Conservation (phyloP, 352 stramenopile genomes). For the Pythium dissimile region DNA sequence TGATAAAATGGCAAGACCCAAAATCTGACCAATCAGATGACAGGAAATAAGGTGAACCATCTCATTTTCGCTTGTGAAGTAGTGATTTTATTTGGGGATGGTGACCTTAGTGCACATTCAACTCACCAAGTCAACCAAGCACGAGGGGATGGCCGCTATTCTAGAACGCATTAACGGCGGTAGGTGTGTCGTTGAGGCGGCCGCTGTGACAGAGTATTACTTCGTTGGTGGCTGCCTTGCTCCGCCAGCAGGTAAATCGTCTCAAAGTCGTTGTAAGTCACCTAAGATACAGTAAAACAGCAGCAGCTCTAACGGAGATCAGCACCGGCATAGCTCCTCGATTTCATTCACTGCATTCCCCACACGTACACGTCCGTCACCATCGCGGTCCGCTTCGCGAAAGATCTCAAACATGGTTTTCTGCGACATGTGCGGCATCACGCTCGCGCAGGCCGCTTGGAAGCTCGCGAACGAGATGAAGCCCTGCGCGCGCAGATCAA, state of each 20-base stretch:
- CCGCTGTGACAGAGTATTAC: neutral
- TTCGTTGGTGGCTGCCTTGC: constrained; percentile 17
- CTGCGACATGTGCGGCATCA: constrained; percentile 35
- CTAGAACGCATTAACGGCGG: neutral
- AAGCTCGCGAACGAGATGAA: constrained; percentile 70
- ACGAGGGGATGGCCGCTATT: too few species aligned
- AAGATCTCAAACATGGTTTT: constrained; percentile 38
- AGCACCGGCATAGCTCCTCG: too few species aligned
- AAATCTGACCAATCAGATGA: neutral
- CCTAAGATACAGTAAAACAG: constrained; percentile 19
- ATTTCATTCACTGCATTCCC: neutral
- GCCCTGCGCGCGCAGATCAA: constrained; percentile 51
- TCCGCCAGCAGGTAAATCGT: constrained; percentile 47
- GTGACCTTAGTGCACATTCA: too few species aligned
- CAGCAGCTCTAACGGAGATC: neutral
- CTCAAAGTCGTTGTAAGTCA: constrained; percentile 70
- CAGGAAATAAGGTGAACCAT: neutral
- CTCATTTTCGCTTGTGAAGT: too few species aligned
- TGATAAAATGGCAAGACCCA: neutral
- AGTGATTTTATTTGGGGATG: too few species aligned
- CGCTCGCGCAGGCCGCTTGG: constrained; percentile 32
- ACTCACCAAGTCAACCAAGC: too few species aligned
- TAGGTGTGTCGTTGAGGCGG: neutral
- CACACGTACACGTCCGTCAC: constrained; percentile 41
- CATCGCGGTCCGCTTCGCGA: constrained; percentile 50